These are phyloP conservation scores for Globisporangium orthogonon DNA, from an alignment of 352 stramenopile species.

Conservation along the genomic window DNA sequence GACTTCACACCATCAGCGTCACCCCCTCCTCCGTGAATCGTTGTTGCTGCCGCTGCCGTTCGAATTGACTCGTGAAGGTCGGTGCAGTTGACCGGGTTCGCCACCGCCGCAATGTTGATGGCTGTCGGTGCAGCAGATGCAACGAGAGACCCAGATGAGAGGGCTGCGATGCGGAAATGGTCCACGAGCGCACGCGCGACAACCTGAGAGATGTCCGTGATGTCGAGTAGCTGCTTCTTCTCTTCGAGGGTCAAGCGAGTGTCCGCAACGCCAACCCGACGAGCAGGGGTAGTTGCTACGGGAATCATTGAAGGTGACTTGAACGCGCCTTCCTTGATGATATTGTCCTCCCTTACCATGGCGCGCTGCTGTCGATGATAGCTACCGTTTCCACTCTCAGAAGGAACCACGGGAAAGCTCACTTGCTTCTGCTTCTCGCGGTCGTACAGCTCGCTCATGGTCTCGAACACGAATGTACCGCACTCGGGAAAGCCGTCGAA, in stretches of 20 bases:
- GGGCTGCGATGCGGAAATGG: conserved; percentile 10
- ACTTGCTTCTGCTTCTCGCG: conserved; percentile 8
- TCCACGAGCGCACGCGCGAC: conserved; percentile 14
- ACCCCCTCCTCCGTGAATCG: neutral
- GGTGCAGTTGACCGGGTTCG: conserved; percentile 6
- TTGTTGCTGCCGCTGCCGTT: neutral
- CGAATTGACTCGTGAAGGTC: conserved; percentile 13
- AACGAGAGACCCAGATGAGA: neutral
- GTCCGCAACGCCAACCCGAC: conserved; percentile 6
- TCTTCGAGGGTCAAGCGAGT: conserved; percentile 15
- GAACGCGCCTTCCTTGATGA: neutral
- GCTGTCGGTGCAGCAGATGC: too few species aligned
- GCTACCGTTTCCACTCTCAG: neutral
- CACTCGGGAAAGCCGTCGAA: conserved; percentile 22
- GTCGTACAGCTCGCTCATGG: conserved; percentile 20
- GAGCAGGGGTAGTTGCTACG: neutral
- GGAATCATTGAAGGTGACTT: neutral
- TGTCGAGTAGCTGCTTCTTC: conserved; percentile 16
- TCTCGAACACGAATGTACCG: conserved; percentile 20
- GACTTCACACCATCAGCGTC: conserved; percentile 2
- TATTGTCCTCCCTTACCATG: neutral
- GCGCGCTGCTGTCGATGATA: neutral
- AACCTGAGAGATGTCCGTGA: conserved; percentile 13
- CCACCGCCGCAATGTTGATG: neutral
- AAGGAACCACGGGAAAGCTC: neutral